Base-by-base conservation (phyloP, 2,329 filamentous ascomycete species). In the Lithohypha guttulata region DNA sequence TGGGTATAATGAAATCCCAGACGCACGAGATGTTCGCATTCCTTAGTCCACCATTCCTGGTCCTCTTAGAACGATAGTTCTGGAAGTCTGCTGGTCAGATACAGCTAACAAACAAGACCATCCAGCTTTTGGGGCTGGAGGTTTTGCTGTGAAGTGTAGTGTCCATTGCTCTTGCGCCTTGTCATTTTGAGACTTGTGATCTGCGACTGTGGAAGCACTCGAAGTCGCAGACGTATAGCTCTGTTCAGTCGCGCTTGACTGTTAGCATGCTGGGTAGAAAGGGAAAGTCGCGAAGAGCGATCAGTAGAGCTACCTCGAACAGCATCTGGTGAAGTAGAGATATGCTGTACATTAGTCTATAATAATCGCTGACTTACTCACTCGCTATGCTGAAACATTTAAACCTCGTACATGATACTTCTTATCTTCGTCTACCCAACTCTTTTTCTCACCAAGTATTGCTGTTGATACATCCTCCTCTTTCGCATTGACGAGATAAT, bases 381-480 rank as follows among this genome's bases (percentile, higher is more conserved):
- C 22, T 11, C 17, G 22, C 35, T 28, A 44, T 38, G 42, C 45
- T 28, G 50, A 41, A 43, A 50, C 45, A 25, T 49, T 44, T 21
- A 53, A 26, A 25, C 40, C 39, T 26, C 46, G 48, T 14, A 49
- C 29, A 18, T 46, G 48, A 22, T 26, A 36, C 14, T 45, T 44
- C n/a, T 35, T 34, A 30, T 48, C 48, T 23, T 45, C 39, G 18
- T 38, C 50, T 33, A 51, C 22, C 66, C 70, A 94, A 8, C 79
- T 70, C 58, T 83, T 84, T 64, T 79, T 82, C 65, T 89, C 80
- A 25, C 89, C 89, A 3, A 98, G 68, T 46, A 96, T 80, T 15
- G 80, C 66, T 38, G 76, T 75, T 42, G 78, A 77, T 45, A 76
- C 61, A 25, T 69, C 64, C 40, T 70, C 73, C 14, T 70, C 69